A percentile compares a stretch with the other conserved stretches of the same genome.
Conservation (phyloP, 1,139 yeast genomes). For the Protomyces inundatus region DNA sequence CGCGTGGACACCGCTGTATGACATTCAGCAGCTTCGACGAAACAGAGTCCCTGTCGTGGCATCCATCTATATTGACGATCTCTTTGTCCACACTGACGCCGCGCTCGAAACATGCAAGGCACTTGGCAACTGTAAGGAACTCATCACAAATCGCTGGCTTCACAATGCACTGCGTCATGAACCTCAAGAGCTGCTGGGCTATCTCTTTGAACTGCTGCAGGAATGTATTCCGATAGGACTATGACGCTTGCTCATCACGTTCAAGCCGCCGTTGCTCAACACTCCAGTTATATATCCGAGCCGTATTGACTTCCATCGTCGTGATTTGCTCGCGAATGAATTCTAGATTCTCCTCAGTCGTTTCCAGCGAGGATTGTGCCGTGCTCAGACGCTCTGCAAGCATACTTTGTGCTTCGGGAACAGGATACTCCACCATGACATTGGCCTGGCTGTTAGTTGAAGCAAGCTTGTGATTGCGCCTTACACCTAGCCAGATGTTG, state of each 20-base stretch:
- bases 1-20: constrained; percentile 47
- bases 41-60: constrained; percentile 43
- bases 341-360: constrained; percentile 78
- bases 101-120: constrained; percentile 11
- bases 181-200: constrained; percentile 17
- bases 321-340: constrained; percentile 88
- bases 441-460: constrained; percentile 52
- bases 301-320: constrained; percentile 96
- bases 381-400: constrained; percentile 57
- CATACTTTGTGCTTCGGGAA: constrained; percentile 75
- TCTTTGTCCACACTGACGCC: constrained; percentile 17
- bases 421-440: constrained; percentile 91
- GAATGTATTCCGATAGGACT: not conserved
- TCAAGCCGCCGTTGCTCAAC: not conserved
- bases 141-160: constrained; percentile 17
- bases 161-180: constrained; percentile 24
- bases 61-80: constrained; percentile 40
- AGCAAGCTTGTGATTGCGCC: constrained; percentile 4
- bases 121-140: constrained; percentile 7
- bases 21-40: constrained; percentile 38
- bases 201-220: constrained; percentile 7
- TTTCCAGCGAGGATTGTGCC: constrained; percentile 55
- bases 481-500: constrained; percentile 75
- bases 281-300: constrained; percentile 73
- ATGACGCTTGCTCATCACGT: not conserved